Conservation (phyloP, 1,139 yeast genomes). For the Meyerozyma athensensis region DNA sequence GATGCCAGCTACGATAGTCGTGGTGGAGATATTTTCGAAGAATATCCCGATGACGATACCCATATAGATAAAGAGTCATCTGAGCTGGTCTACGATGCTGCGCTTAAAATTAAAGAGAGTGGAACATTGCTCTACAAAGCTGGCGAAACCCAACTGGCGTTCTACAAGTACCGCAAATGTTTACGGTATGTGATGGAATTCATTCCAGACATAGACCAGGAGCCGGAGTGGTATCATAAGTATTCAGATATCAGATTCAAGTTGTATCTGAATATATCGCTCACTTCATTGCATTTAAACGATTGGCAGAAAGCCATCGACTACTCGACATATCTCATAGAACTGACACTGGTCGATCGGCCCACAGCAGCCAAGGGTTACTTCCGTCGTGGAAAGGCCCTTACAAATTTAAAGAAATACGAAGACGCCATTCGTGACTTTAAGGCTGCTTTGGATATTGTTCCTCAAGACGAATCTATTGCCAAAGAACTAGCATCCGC, state of each 20-base stretch:
- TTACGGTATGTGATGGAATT: conserved; percentile 65
- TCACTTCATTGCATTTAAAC: conserved; percentile 46
- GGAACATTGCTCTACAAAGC: conserved; percentile 57
- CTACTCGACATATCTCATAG: conserved; percentile 53
- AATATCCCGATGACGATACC: conserved; percentile 67
- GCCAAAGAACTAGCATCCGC: conserved; percentile 37
- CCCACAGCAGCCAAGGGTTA: conserved; percentile 50
- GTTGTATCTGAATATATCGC: conserved; percentile 54
- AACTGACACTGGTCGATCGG: conserved; percentile 25
- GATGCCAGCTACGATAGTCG: conserved; percentile 57
- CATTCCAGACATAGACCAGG: conserved; percentile 65
- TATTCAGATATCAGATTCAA: conserved; percentile 57
- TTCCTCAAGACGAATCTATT: conserved; percentile 50
- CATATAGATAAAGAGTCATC: conserved; percentile 56
- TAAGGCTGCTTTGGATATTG: conserved; percentile 36
- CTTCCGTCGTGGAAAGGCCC: conserved; percentile 56
- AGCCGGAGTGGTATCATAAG: conserved; percentile 46
- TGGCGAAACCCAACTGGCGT: conserved; percentile 47
- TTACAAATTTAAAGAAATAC: conserved; percentile 36
- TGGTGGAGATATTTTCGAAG: conserved; percentile 72
- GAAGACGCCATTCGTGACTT: conserved; percentile 49
- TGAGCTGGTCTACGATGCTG: conserved; percentile 47
- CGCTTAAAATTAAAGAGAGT: conserved; percentile 56
- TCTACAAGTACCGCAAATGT: conserved; percentile 58
- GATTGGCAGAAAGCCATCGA: conserved; percentile 43